Evolutionary conservation across 2,329 filamentous ascomycete species (phyloP), one percentile per base, ranked within the genome.

Genomic region (Diaporthe vexans): DNA sequence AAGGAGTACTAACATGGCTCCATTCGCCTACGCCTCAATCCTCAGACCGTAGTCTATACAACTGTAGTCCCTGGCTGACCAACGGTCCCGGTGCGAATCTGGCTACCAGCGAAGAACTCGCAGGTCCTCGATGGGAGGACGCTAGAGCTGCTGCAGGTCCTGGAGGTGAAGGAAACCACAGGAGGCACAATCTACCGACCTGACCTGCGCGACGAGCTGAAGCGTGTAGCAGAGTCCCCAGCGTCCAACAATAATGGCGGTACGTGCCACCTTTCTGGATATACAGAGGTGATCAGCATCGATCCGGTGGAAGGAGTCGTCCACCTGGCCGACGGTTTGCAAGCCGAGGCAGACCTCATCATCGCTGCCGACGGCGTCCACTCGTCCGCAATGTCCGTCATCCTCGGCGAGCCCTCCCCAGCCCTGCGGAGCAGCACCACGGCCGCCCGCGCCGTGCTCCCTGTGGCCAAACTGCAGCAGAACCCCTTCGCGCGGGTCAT

Each of bases 311-410:
- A 54, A 13, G 63, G 63, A 29, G 54, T 52, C 46, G 8, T 67
- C 46, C 29, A 67, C 63, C 46, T 67, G 63, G 46, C 63, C 29
- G 46, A 67, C 46, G 63, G 46, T 4, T 67, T 46, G 21, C 21
- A 52, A 8, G 15, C 46, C 13, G 33, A 17, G 46, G 63, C 63
- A 52, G 63, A 67, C 46, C 63, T 67, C 33, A 67, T 67, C 29
- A 54, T 67, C 46, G 63, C 63, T 29, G 63, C 63, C 29, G 63
- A 67, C n/a, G 63, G 63, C 29, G 63, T 52, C 7, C 63, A 67
- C 46, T 67, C 63, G 46, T 67, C 63, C 40, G 63, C 63, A 8
- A 67, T 67, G 63, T 37, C 21, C 29, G n/a, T 37, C 21, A 67
- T 67, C 29, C 46, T 67, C 3, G 63, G 63, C 63, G 46, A 67